phyloP scores from a whole-genome alignment of 306 rosid genomes.

The Pyrus pyrifolia region DNA sequence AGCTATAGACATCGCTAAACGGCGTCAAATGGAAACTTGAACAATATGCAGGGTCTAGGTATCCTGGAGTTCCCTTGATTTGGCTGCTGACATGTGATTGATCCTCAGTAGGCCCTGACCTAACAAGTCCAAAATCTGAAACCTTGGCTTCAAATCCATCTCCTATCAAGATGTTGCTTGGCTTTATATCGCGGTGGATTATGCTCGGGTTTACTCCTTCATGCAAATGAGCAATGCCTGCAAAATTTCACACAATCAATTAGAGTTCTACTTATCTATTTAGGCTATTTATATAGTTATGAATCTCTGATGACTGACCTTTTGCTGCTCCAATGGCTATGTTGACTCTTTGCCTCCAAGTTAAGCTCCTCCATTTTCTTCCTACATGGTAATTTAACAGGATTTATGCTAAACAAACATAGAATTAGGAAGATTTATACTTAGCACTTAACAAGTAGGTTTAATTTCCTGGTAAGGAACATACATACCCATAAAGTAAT shows the following conservation, averaged over 20 bases:
- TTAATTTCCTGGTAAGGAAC: not conserved
- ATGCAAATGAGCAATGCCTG: conserved; percentile 78
- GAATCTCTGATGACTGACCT: conserved; percentile 24
- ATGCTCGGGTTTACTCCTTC: conserved; percentile 57
- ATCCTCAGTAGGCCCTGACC: conserved; percentile 63
- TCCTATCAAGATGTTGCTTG: conserved; percentile 74
- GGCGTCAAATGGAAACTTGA: conserved; percentile 70
- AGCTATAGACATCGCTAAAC: conserved; percentile 74
- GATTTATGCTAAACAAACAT: not conserved
- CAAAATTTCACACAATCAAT: not conserved
- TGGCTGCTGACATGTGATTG: conserved; percentile 90
- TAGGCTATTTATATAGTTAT: not conserved
- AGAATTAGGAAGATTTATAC: not conserved
- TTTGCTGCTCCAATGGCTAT: conserved; percentile 82
- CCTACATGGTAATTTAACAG: conserved; percentile 20
- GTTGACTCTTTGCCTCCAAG: conserved; percentile 71
- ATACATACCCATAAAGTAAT: conserved; percentile 54
- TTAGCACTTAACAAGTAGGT: not conserved
- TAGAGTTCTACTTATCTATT: not conserved
- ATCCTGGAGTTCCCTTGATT: conserved; percentile 87
- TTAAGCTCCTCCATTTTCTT: conserved; percentile 46
- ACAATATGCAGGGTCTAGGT: conserved; percentile 76
- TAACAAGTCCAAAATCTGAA: conserved; percentile 76
- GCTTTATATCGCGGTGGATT: conserved; percentile 78
- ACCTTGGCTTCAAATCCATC: conserved; percentile 77